Evolutionary conservation across 2,329 filamentous ascomycete genomes (phyloP).

Genomic region (Trichothecium roseum): DNA sequence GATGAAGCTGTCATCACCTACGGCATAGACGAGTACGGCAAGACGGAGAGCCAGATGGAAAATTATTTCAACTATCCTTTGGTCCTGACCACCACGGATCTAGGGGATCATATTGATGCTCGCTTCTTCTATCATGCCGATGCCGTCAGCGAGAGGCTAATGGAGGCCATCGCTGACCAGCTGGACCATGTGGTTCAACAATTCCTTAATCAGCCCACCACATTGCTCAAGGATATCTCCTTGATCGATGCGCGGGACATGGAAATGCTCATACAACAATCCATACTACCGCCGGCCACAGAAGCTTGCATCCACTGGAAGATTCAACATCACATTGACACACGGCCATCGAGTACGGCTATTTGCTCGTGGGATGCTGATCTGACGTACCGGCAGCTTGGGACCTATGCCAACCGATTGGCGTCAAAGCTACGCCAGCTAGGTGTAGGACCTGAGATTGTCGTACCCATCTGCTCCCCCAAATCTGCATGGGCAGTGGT

Average conservation of each 20-base stretch:
- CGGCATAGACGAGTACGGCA: not conserved
- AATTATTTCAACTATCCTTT: not conserved
- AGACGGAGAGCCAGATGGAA: no score
- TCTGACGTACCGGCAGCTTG: slow-evolving; percentile 26
- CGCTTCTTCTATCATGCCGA: not conserved
- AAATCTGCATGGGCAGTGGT: slow-evolving; percentile 8
- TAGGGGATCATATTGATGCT: not conserved
- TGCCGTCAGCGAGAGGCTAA: not conserved
- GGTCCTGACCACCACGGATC: no score
- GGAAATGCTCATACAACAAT: no score
- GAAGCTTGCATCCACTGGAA: not conserved
- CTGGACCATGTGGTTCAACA: no score
- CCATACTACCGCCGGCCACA: no score
- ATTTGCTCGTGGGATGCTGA: slow-evolving; percentile 33
- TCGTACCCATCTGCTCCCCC: slow-evolving; percentile 5
- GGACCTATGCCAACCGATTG: not conserved
- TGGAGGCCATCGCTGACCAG: not conserved
- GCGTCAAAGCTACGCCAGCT: slow-evolving; percentile 6
- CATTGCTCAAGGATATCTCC: not conserved
- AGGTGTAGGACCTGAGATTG: slow-evolving; percentile 13
- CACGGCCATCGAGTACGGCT: not conserved
- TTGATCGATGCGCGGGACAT: not conserved
- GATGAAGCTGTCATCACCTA: not conserved
- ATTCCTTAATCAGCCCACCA: not conserved
- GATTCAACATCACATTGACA: slow-evolving; percentile 19